These are phyloP conservation scores for Marasmius fiardii DNA, from an alignment of 1,284 basidiomycete genomes.

Conservation along the genomic window DNA sequence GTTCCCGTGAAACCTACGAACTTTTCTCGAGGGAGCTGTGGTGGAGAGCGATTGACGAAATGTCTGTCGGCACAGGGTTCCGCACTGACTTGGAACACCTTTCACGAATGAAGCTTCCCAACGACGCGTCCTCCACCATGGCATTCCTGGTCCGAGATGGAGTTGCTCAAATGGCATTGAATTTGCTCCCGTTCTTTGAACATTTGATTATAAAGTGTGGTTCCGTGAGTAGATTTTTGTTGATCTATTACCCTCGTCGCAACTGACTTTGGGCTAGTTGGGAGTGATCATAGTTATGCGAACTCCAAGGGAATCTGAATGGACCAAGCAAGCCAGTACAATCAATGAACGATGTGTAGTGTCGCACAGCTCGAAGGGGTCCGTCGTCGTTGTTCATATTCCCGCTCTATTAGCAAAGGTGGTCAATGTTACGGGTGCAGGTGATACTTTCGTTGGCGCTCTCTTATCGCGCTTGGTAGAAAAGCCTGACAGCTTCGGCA, in stretches of 20 bases:
- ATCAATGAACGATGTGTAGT: constrained; percentile 46
- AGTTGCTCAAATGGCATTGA: constrained; percentile 74
- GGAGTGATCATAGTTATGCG: constrained; percentile 68
- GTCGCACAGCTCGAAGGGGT: constrained; percentile 42
- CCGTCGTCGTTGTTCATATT: constrained; percentile 69
- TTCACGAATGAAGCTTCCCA: constrained; percentile 40
- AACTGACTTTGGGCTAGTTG: constrained; percentile 20
- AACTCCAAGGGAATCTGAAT: constrained; percentile 39
- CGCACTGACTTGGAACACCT: constrained; percentile 63
- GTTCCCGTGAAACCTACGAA: constrained; percentile 41
- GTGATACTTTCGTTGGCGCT: constrained; percentile 84
- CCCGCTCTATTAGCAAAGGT: constrained; percentile 50
- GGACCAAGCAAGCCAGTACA: constrained; percentile 48
- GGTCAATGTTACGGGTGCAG: constrained; percentile 86
- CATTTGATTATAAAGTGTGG: constrained; percentile 85
- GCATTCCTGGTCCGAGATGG: constrained; percentile 68
- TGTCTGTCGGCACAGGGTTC: constrained; percentile 62
- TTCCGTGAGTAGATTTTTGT: constrained; percentile 9
- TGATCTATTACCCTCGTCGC: not conserved
- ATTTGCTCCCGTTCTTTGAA: constrained; percentile 78
- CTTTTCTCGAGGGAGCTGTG: constrained; percentile 53
- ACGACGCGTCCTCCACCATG: constrained; percentile 36
- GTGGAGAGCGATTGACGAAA: constrained; percentile 63
- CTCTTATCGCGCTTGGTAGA: constrained; percentile 56
- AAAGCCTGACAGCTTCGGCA: constrained; percentile 41